These are phyloP conservation scores for Adansonia gregorii DNA, from an alignment of 441 rosid genomes.

Conservation along the genomic window DNA sequence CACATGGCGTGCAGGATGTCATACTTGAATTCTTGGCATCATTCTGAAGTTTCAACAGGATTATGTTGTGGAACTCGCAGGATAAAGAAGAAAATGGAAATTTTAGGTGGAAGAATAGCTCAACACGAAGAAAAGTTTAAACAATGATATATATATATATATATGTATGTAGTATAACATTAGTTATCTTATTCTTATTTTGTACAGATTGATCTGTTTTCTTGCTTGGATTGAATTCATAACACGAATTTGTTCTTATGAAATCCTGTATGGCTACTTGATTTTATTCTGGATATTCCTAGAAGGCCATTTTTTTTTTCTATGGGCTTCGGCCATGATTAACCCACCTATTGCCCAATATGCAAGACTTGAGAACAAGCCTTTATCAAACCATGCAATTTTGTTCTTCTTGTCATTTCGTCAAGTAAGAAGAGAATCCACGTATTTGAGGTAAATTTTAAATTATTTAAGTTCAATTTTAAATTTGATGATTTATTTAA, in stretches of 20 bases:
- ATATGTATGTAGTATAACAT: slow-evolving; percentile 21
- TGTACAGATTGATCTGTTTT: slow-evolving; percentile 49
- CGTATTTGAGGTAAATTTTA: no score
- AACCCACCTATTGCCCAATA: not conserved
- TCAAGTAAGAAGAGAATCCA: no score
- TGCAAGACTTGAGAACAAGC: not conserved
- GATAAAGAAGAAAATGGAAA: slow-evolving; percentile 43
- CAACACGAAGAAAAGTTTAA: slow-evolving; percentile 20
- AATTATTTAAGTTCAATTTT: no score
- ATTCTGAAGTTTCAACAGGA: slow-evolving; percentile 31
- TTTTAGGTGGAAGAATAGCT: slow-evolving; percentile 26
- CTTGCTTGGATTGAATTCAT: slow-evolving; percentile 28
- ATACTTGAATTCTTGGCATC: slow-evolving; percentile 25
- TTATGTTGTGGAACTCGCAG: slow-evolving; percentile 37
- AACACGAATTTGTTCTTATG: slow-evolving; percentile 31
- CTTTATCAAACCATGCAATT: no score
- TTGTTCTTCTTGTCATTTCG: no score
- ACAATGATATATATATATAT: slow-evolving; percentile 27
- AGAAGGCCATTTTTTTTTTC: not conserved
- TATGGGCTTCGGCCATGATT: not conserved
- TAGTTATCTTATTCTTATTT: slow-evolving; percentile 33
- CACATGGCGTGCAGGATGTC: slow-evolving; percentile 20
- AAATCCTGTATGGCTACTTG: slow-evolving; percentile 27
- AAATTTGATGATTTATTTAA: no score
- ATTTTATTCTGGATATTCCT: not conserved